Base-by-base conservation (phyloP, 2,329 filamentous ascomycete species). In the Aspergillus sp. region DNA sequence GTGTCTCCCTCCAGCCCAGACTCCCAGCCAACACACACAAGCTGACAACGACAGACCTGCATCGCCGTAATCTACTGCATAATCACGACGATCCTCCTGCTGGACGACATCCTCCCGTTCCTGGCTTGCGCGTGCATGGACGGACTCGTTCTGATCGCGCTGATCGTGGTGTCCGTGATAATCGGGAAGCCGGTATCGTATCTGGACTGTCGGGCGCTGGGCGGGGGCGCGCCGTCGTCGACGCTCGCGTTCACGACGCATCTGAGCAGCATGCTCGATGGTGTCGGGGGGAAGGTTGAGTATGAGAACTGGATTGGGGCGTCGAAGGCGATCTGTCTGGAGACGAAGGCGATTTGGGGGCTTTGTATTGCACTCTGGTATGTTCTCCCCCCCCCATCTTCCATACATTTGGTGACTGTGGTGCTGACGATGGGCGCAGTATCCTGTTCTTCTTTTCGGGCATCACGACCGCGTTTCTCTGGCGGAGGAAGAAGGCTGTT, bases 291-390 rank as follows among this genome's bases (percentile, higher is more conserved):
- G 5, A 66, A 55, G 25, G 52, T 77, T 34, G 61, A 66, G 13
- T 64, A 76, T 38, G 49, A 52, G 10, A 58, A 65, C 35, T 79
- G 73, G 72, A 72, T 75, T 27, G 73, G 72, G n/a, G 67, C 71
- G 6, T 75, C 67, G 8, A 72, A 68, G 53, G 52, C 72, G 12
- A 82, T 82, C 34, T 95, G 88, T 65, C 77, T 79, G 51, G 78
- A 91, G 66, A 78, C 86, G 57, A 93, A 93, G 70, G 75, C 82
- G 11, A 75, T 91, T 44, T 94, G 86, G 88, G 86, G 86, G 1
- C 61, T 94, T 39, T 75, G 77, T 56, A 88, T 94, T 58, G 78
- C 78, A 4, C 71, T 93, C 30, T 86, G 72, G 72, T 76, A 53
- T 52, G 69, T 66, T 29, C 19, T 20, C 10, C n/a, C 26, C 12